Base-by-base conservation (phyloP, 441 rosid genomes). In the Mallotus repandus region DNA sequence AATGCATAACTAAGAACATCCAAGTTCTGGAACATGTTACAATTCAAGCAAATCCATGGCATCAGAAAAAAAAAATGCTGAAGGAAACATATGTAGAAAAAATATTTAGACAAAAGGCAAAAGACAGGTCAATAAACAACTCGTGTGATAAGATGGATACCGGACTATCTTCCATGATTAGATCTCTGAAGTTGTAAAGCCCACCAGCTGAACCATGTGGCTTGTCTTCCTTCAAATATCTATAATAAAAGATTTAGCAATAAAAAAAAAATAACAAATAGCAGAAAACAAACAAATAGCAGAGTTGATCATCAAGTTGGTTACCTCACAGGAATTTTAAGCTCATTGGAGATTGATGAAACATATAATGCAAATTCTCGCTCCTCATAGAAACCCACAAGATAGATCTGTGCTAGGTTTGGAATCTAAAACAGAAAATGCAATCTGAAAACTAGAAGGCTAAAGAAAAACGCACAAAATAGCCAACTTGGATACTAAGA, bases 141-240 rank as follows among this genome's bases (percentile, higher is more conserved):
- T 8, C 43, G 61, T 2, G 63, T 60, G 29, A 25, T 25, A 25
- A 25, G 29, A 25, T 25, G 29, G 29, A 25, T 25, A 94, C 98
- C 80, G 93, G 98, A 60, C 69, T 79, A 41, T 92, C 97, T 82
- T 90, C 97, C 97, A 92, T 89, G 70, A 94, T 89, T 46, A 81
- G 73, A 74, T 88, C 87, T 67, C 90, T 86, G 79, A 92, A 94
- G 81, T 90, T 82, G 77, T 88, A 88, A 68, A 92, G 95, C 55
- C 93, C 97, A 84, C 98, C 98, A 72, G 98, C 98, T 0, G 97
- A 94, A 75, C 98, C 98, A 80, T 91, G 97, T 0, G 98, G 97
- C 60, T 85, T 90, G 77, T 94, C 93, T 83, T 94, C 98, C 83
- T 82, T 90, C 85, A 91, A 81, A 87, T 91, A 94, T 81, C 98